Conservation (phyloP, 192 early-diverging fungal species). For the Coemansia sp. region DNA sequence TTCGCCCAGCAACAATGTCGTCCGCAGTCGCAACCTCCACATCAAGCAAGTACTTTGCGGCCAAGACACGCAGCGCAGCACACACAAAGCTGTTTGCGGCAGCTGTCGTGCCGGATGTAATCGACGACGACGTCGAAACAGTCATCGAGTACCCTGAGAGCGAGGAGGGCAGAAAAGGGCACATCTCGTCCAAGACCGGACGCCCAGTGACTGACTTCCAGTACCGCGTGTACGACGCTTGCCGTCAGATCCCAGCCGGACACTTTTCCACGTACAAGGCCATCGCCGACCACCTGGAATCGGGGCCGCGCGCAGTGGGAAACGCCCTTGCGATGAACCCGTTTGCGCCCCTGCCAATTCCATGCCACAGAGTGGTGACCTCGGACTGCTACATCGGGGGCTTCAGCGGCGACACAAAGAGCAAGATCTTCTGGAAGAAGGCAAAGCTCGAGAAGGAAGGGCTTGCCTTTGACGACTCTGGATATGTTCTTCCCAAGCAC, state of each 20-base stretch:
- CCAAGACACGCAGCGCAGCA: slow-evolving; percentile 28
- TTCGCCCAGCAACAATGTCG: slow-evolving; percentile 1
- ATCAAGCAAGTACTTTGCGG: slow-evolving; percentile 19
- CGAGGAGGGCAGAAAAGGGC: slow-evolving; percentile 42
- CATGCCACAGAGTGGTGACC: slow-evolving; percentile 70
- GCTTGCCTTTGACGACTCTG: slow-evolving; percentile 59
- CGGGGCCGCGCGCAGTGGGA: slow-evolving; percentile 65
- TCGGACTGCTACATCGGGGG: slow-evolving; percentile 67
- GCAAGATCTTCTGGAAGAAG: slow-evolving; percentile 63
- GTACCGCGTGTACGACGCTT: slow-evolving; percentile 69
- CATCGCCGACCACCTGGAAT: slow-evolving; percentile 61
- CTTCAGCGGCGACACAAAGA: slow-evolving; percentile 63
- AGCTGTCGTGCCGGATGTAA: slow-evolving; percentile 31
- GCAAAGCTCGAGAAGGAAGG: slow-evolving; percentile 69
- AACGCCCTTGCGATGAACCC: slow-evolving; percentile 68
- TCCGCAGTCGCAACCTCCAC: slow-evolving; percentile 15
- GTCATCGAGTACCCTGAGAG: slow-evolving; percentile 55
- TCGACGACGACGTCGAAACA: slow-evolving; percentile 55
- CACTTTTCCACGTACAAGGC: slow-evolving; percentile 68
- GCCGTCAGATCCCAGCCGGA: slow-evolving; percentile 64
- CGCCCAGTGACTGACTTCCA: slow-evolving; percentile 69
- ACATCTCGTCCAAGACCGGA: slow-evolving; percentile 57
- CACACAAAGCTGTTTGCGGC: slow-evolving; percentile 32
- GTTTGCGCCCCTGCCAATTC: slow-evolving; percentile 66
- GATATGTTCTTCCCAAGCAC: slow-evolving; percentile 39